These are phyloP conservation scores for Acorus gramineus DNA, from an alignment of 106 monocot species.

Conservation along the genomic window DNA sequence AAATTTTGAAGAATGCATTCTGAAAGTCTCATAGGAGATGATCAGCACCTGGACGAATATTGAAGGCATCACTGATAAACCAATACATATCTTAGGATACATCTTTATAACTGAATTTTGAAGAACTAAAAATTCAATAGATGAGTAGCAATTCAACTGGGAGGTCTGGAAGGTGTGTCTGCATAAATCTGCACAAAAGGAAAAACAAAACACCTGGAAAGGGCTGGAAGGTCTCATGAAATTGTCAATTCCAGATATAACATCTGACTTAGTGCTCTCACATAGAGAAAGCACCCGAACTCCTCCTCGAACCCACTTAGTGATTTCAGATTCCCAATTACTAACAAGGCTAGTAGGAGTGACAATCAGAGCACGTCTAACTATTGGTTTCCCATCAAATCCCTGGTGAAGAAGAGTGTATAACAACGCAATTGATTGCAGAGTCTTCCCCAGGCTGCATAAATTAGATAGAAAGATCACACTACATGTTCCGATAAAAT, in stretches of 20 bases:
- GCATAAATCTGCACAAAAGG: not conserved
- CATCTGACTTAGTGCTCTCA: constrained; percentile 93
- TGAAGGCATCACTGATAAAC: not conserved
- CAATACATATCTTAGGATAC: not conserved
- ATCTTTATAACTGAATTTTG: no score
- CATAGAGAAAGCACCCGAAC: constrained; percentile 71
- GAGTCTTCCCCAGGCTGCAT: constrained; percentile 88
- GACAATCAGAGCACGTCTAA: constrained; percentile 73
- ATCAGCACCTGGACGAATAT: constrained; percentile 58
- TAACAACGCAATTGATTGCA: constrained; percentile 90
- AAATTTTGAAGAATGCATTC: constrained; percentile 96
- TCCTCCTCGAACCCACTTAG: constrained; percentile 83
- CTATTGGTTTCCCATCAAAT: constrained; percentile 92
- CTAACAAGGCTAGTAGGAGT: constrained; percentile 99
- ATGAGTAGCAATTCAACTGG: no score
- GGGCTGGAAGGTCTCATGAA: constrained; percentile 55
- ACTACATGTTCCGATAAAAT: not conserved
- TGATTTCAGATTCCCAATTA: constrained; percentile 97
- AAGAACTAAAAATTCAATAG: no score
- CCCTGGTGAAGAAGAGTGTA: constrained; percentile 91
- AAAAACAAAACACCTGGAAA: constrained; percentile 41
- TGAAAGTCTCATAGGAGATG: constrained; percentile 94
- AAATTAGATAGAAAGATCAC: not conserved
- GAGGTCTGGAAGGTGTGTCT: no score
- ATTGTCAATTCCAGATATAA: constrained; percentile 76